phyloP scores from a whole-genome alignment of 768 basidiomycete species.

The Trametes punicea region DNA sequence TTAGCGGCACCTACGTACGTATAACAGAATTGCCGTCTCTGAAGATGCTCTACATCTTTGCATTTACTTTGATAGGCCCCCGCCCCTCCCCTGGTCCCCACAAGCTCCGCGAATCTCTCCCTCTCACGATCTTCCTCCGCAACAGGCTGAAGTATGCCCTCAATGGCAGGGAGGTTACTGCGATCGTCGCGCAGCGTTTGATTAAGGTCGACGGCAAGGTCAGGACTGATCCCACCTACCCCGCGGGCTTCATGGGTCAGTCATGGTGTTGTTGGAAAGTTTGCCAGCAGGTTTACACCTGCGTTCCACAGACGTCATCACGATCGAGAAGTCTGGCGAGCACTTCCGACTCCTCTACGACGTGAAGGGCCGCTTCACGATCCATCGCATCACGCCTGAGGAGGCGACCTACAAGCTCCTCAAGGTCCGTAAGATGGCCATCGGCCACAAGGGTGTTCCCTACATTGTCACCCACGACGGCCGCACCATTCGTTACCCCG shows the following conservation, averaged over 20 bases:
- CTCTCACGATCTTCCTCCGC: constrained; percentile 95
- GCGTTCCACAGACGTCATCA: constrained; percentile 78
- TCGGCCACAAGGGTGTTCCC: constrained; percentile 92
- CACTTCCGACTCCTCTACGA: constrained; percentile 99
- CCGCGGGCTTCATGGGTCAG: constrained; percentile 95
- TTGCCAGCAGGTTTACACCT: not conserved
- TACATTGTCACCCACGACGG: constrained; percentile 99
- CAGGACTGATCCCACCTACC: constrained; percentile 95
- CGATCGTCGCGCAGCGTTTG: constrained; percentile 93
- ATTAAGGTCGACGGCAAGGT: constrained; percentile 99
- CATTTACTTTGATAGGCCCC: constrained; percentile 55
- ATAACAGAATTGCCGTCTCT: not conserved
- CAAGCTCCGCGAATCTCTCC: constrained; percentile 97
- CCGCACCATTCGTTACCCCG: constrained; percentile 99
- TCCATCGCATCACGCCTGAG: constrained; percentile 98
- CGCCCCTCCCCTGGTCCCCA: constrained; percentile 98
- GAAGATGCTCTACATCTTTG: not conserved
- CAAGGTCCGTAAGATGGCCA: constrained; percentile 87
- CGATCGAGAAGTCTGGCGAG: constrained; percentile 97
- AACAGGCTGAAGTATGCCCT: constrained; percentile 99
- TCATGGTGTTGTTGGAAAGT: constrained; percentile 10
- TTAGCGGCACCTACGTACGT: constrained; percentile 90
- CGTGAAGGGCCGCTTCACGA: constrained; percentile 99
- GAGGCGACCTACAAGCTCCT: constrained; percentile 96
- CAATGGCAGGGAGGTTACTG: constrained; percentile 91